Base-by-base conservation (phyloP, 1,139 yeast species). In the Yamadazyma diospyri region DNA sequence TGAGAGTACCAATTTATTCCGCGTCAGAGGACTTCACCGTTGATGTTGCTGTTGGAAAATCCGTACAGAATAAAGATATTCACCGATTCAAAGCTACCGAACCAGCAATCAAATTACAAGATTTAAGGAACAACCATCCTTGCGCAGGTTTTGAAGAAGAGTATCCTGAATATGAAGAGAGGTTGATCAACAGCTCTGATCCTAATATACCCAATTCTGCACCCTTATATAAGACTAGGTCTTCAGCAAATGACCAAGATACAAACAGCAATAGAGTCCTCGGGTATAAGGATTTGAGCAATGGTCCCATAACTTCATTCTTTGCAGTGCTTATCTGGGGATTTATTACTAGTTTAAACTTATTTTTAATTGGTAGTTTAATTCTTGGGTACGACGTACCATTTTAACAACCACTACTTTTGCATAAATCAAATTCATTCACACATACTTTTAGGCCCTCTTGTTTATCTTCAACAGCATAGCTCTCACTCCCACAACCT, bases 1-100 rank as follows among this genome's bases (percentile, higher is more conserved):
- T 92, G 98, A 67, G 79, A 29, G 96, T 88, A 8, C 72, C 73
- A 2, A 47, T 66, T n/a, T 59, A 52, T 30, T 56, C 47, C 11
- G 55, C 51, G 23, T 47, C 39, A 9, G 56, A 53, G 8, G 59
- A 53, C 16, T 50, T 50, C 15, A 55, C 47, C 12, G n/a, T 15
- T 6, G 20, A 21, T 5, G 3, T 14, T 16, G 12, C 11, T 6
- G n/a, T n/a, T n/a, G n/a, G n/a, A n/a, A n/a, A n/a, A n/a, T n/a
- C n/a, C n/a, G n/a, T n/a, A n/a, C 12, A 13, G 6, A 22, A 27
- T 2, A 29, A 33, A 12, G 20, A 26, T 4, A 22, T 30, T 5
- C 37, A 39, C 18, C 40, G 66, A 28, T 68, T 51, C 48, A 51
- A 52, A 35, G 53, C 59, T 30, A 51, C 61, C 1, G 68, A 64